These are phyloP conservation scores for Pseudoneurospora amorphoporcata DNA, from an alignment of 495 filamentous ascomycete species.

Conservation along the genomic window DNA sequence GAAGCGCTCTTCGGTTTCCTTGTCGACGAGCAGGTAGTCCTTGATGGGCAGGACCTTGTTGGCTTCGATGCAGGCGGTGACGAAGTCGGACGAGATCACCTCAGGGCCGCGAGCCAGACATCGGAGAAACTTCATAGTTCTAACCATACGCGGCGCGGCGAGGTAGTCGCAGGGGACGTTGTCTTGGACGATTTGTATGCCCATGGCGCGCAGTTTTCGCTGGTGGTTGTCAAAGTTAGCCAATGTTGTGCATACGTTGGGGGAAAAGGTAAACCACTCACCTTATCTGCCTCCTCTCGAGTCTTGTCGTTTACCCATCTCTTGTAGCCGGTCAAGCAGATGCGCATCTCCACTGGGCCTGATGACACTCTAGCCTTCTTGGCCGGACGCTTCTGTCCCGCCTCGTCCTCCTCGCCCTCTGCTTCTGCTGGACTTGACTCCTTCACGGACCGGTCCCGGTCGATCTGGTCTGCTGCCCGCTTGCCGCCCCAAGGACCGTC, in stretches of 20 bases:
- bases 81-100: conserved; percentile 66
- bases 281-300: conserved; percentile 70
- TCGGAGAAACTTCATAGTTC: conserved; percentile 87
- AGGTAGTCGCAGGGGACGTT: conserved; percentile 70
- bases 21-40: conserved; percentile 58
- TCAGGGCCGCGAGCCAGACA: conserved; percentile 68
- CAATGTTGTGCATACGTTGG: not conserved
- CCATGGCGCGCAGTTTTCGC: conserved; percentile 74
- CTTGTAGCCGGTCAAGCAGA: conserved; percentile 71
- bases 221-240: conserved; percentile 28
- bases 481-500: conserved; percentile 72
- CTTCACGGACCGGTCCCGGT: conserved; percentile 32
- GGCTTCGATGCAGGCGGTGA: conserved; percentile 60
- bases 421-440: conserved; percentile 20
- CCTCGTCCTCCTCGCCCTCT: conserved; percentile 35
- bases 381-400: conserved; percentile 36
- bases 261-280: conserved; percentile 31
- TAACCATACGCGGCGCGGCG: conserved; percentile 73
- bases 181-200: conserved; percentile 70
- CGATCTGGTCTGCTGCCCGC: conserved; percentile 45
- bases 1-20: conserved; percentile 56
- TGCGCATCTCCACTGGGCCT: conserved; percentile 52
- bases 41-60: conserved; percentile 44
- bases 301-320: conserved; percentile 57
- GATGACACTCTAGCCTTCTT: conserved; percentile 54